A percentile compares a stretch with the other conserved stretches of the same genome.
phyloP scores from a whole-genome alignment of 2,329 filamentous ascomycete genomes.

The Paracorniculantispora psalliotae region DNA sequence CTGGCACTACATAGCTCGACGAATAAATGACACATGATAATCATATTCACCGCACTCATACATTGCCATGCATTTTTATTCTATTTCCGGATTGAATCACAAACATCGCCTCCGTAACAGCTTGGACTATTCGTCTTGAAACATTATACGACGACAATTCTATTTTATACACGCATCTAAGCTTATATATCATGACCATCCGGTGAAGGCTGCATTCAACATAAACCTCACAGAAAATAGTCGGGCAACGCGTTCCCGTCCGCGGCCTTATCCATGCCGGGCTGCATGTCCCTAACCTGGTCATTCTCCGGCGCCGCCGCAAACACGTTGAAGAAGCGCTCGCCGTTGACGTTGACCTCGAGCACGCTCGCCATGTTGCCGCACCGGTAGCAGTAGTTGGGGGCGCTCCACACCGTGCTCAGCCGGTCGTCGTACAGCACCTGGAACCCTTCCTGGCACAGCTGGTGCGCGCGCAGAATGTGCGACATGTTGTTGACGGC shows the following conservation, averaged over 20 bases:
- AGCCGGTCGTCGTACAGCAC: constrained; percentile 91
- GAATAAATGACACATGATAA: background rate
- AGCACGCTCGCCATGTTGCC: constrained; percentile 96
- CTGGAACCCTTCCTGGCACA: constrained; percentile 97
- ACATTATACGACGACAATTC: background rate
- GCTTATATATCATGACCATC: background rate
- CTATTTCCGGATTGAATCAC: no score
- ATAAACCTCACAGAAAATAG: constrained; percentile 73
- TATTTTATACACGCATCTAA: background rate
- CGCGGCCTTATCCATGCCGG: constrained; percentile 65
- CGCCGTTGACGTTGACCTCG: constrained; percentile 88
- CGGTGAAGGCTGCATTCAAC: no score
- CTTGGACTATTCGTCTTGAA: no score
- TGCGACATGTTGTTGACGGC: constrained; percentile 97
- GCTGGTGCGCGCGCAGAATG: constrained; percentile 94
- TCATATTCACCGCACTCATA: no score
- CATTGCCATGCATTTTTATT: no score
- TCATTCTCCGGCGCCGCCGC: constrained; percentile 96
- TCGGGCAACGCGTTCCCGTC: constrained; percentile 61
- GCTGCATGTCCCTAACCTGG: constrained; percentile 77
- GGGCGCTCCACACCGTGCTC: constrained; percentile 96
- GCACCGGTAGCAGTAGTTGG: constrained; percentile 92
- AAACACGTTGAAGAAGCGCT: constrained; percentile 96
- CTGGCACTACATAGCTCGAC: constrained; percentile 1
- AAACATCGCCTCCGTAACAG: no score